Conservation (phyloP, 1,139 yeast genomes). For the Kurtzmaniella quercitrusa region DNA sequence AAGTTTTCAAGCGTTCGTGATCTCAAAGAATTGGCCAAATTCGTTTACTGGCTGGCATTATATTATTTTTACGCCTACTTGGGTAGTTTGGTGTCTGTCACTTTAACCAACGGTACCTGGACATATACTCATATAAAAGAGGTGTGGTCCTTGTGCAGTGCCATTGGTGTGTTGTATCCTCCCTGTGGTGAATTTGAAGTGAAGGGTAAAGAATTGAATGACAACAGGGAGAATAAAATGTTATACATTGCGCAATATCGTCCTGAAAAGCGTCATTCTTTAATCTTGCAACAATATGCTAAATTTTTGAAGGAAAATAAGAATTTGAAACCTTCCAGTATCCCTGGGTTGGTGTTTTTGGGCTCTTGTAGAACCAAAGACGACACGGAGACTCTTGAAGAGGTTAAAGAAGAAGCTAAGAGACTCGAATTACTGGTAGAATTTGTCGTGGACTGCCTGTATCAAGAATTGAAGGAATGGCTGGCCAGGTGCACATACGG, state of each 20-base stretch:
- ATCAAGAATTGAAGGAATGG: conserved; percentile 53
- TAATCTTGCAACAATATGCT: conserved; percentile 63
- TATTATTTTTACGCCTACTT: conserved; percentile 60
- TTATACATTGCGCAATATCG: conserved; percentile 90
- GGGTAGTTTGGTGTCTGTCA: conserved; percentile 64
- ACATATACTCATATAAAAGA: conserved; percentile 66
- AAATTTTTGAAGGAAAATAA: conserved; percentile 35
- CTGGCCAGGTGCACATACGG: conserved; percentile 69
- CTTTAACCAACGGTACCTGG: conserved; percentile 88
- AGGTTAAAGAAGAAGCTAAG: conserved; percentile 43
- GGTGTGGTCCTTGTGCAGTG: conserved; percentile 51
- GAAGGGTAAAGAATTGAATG: conserved; percentile 5
- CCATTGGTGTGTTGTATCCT: conserved; percentile 65
- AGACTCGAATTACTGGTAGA: conserved; percentile 49
- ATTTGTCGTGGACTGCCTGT: conserved; percentile 74
- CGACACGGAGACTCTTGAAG: conserved; percentile 60
- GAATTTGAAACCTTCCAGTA: conserved; percentile 16
- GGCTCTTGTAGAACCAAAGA: conserved; percentile 78
- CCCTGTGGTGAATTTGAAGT: conserved; percentile 56
- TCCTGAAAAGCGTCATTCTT: conserved; percentile 86
- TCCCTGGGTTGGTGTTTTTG: conserved; percentile 61
- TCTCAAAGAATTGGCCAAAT: conserved; percentile 39
- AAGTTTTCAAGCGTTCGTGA: conserved; percentile 15
- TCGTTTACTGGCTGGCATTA: conserved; percentile 65
- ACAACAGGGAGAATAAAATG: conserved; percentile 49